Evolutionary conservation across 2,329 filamentous ascomycete genomes (phyloP).

Genomic region (Incumbomyces lentus): DNA sequence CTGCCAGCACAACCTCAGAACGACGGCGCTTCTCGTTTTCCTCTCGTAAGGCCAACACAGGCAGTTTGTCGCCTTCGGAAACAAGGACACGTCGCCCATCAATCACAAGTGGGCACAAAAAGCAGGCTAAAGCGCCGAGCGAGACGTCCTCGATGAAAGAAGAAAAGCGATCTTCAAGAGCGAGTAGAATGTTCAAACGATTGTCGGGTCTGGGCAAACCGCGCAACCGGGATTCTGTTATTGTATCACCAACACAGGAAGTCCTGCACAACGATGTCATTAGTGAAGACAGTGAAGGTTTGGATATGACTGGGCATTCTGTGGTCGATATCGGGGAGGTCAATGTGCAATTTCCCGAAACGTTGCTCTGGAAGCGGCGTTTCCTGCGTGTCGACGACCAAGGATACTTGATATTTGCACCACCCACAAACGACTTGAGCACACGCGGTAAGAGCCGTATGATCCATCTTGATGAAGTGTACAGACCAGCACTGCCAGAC

Average conservation of each 20-base stretch:
- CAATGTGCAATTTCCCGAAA: conserved; percentile 95
- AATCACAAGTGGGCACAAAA: conserved; percentile 30
- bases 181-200: conserved; percentile 54
- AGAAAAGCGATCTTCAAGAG: conserved; percentile 43
- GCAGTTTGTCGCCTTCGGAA: not conserved
- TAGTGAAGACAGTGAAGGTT: conserved; percentile 25
- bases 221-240: conserved; percentile 18
- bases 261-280: conserved; percentile 24
- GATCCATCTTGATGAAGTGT: conserved; percentile 80
- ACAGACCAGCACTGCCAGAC: conserved; percentile 68
- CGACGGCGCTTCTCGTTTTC: conserved; percentile 31
- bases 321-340: conserved; percentile 73
- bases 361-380: conserved; percentile 88
- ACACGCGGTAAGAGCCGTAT: conserved; percentile 58
- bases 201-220: conserved; percentile 46
- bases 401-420: conserved; percentile 72
- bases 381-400: conserved; percentile 75
- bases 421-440: conserved; percentile 52
- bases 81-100: conserved; percentile 11
- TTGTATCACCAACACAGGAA: conserved; percentile 10
- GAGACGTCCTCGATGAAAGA: conserved; percentile 28
- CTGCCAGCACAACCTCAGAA: conserved; percentile 22
- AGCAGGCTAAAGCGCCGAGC: conserved; percentile 28
- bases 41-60: conserved; percentile 28
- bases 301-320: conserved; percentile 28